phyloP scores from a whole-genome alignment of 306 rosid genomes.

The Coriaria nepalensis region DNA sequence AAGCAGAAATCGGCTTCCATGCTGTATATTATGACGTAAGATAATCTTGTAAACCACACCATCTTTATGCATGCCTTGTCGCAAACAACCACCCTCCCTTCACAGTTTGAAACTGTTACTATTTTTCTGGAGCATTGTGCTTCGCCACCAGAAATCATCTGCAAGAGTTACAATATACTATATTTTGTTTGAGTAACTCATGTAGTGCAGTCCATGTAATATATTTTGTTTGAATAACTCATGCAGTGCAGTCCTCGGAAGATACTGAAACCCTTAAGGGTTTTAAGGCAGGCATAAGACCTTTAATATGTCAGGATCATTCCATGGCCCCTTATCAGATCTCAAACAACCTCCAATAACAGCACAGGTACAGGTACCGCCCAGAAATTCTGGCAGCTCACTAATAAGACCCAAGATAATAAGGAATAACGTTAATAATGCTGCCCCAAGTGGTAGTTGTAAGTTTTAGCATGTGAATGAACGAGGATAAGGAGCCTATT shows the following conservation, averaged over 20 bases:
- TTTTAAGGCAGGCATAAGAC: conserved; percentile 19
- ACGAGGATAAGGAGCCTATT: neutral
- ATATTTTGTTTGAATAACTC: too few relatives aligned
- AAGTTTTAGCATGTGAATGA: too few relatives aligned
- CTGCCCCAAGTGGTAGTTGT: too few relatives aligned
- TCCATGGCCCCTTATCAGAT: conserved; percentile 95
- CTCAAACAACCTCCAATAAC: conserved; percentile 80
- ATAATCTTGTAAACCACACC: conserved; percentile 28
- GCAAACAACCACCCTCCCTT: conserved; percentile 41
- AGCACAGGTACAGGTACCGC: conserved; percentile 78
- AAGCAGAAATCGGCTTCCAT: conserved; percentile 11
- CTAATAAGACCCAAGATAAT: conserved; percentile 18
- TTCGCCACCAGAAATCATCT: conserved; percentile 75
- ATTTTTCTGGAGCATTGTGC: conserved; percentile 56
- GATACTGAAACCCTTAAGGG: too few relatives aligned
- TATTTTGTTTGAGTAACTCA: too few relatives aligned
- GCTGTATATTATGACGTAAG: conserved; percentile 2
- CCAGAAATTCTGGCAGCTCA: conserved; percentile 87
- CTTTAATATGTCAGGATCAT: conserved; percentile 64
- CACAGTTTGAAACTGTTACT: conserved; percentile 50
- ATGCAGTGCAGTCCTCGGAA: too few relatives aligned
- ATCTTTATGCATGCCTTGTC: conserved; percentile 29
- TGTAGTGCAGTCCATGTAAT: too few relatives aligned
- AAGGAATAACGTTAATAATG: too few relatives aligned
- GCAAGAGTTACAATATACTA: conserved; percentile 1